Conservation (phyloP, 1,284 basidiomycete species). For the Pholiota adiposa region DNA sequence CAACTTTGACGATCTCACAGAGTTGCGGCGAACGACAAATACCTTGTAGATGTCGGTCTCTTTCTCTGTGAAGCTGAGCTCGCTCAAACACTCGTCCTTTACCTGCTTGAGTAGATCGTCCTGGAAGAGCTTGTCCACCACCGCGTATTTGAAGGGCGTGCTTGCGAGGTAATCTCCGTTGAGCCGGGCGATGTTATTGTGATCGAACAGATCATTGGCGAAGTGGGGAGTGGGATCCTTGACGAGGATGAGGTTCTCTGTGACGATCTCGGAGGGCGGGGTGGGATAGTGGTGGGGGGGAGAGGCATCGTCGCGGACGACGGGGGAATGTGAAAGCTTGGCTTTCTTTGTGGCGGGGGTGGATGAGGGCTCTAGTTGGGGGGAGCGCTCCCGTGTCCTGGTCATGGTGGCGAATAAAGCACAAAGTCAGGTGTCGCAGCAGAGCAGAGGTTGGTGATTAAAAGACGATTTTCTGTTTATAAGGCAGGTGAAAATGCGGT, state of each 20-base stretch:
- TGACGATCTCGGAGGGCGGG: conserved; percentile 10
- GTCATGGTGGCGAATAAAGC: conserved; percentile 27
- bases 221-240: conserved; percentile 39
- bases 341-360: conserved; percentile 31
- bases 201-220: conserved; percentile 58
- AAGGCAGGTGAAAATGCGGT: background rate
- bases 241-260: conserved; percentile 16
- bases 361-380: conserved; percentile 24
- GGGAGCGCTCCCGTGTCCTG: conserved; percentile 32
- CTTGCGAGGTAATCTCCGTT: conserved; percentile 60
- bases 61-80: conserved; percentile 94
- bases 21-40: conserved; percentile 1
- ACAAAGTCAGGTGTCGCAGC: background rate
- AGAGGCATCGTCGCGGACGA: background rate
- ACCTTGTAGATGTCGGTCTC: conserved; percentile 99
- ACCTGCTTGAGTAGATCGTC: conserved; percentile 80
- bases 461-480: background rate
- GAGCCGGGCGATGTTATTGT: conserved; percentile 57
- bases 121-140: conserved; percentile 84
- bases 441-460: no score
- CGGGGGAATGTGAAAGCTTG: conserved; percentile 27
- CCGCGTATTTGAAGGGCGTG: conserved; percentile 84
- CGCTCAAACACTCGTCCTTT: conserved; percentile 81
- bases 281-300: conserved; percentile 3
- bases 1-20: background rate